Evolutionary conservation across 2,329 filamentous ascomycete species (phyloP).

Genomic region (Penicillium italicum): DNA sequence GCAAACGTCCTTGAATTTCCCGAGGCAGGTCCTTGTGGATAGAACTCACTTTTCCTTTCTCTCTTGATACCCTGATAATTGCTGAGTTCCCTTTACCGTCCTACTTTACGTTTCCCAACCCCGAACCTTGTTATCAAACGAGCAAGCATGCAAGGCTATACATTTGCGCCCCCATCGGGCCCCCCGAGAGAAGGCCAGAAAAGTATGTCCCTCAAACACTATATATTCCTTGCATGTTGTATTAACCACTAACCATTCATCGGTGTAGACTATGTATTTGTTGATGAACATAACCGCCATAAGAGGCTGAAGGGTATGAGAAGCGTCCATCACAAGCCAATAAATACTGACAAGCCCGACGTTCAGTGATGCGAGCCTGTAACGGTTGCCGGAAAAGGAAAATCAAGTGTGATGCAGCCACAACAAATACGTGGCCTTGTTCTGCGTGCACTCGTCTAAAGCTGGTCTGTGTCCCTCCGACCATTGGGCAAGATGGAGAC

Average conservation of each 20-base stretch:
- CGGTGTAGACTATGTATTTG: constrained; percentile 87
- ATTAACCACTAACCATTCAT: constrained; percentile 9
- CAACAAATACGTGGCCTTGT: constrained; percentile 96
- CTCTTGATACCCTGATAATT: constrained; percentile 1
- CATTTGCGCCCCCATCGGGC: constrained; percentile 65
- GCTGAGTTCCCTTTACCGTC: background rate
- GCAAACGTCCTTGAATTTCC: background rate
- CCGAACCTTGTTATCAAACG: background rate
- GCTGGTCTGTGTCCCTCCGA: constrained; percentile 86
- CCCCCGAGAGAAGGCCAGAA: constrained; percentile 74
- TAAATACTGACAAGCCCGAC: constrained; percentile 12
- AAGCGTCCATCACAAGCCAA: background rate
- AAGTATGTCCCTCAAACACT: constrained; percentile 55
- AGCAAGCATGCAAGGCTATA: constrained; percentile 63
- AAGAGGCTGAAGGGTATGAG: constrained; percentile 84
- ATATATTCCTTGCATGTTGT: background rate
- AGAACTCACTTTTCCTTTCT: background rate
- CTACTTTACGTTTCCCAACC: constrained; percentile 21
- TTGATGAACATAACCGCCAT: constrained; percentile 97
- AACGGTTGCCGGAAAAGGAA: constrained; percentile 92
- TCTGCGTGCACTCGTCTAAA: constrained; percentile 90
- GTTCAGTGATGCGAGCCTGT: constrained; percentile 87
- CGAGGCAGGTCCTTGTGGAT: constrained; percentile 21
- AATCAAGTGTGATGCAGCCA: constrained; percentile 96
- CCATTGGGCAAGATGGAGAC: constrained; percentile 68